Base-by-base conservation (phyloP, 768 basidiomycete species). In the Russula abietina region DNA sequence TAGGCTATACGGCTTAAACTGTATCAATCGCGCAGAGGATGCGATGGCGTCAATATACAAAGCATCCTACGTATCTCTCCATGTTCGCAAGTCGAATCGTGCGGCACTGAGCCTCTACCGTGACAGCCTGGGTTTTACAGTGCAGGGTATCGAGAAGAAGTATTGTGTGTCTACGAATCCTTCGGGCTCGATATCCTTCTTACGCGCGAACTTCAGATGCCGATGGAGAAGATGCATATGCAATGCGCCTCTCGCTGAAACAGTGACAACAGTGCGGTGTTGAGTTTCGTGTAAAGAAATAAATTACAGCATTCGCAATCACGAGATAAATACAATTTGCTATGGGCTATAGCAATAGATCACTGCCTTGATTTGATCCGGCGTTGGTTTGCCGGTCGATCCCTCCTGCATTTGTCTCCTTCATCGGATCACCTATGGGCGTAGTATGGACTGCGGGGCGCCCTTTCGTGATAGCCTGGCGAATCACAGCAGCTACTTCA, bases 81-180 rank as follows among this genome's bases (percentile, higher is more conserved):
- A 98, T 68, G 95, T 98, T 32, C 83, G 96, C 51, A 91, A 93
- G 75, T 93, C 92, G n/a, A 98, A 98, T 71, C 85, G 89, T 60
- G 93, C 95, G 0, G 95, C 96, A 1, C 84, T 98, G 49, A 84
- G 81, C 12, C 77, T 98, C 57, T 98, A 98, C 73, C 82, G 85
- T 53, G 94, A 96, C 70, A 87, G 91, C 2, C 77, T 98, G 7
- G 94, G 94, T 2, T 98, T 98, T 75, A 82, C 87, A 24, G 88
- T 96, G 6, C 86, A 86, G 46, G 84, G 84, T 54, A 83, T 96
- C 45, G 95, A 97, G 73, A 86, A 90, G 73, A 86, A 84, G 66
- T 98, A 98, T 69, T 98, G 94, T 96, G 69, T 73, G 89, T 83
- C 36, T 14, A 14, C 52, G 6, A 38, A 41, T 63, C 78, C 73